Conservation (phyloP, 2,329 filamentous ascomycete genomes). For the Nemania sp. region DNA sequence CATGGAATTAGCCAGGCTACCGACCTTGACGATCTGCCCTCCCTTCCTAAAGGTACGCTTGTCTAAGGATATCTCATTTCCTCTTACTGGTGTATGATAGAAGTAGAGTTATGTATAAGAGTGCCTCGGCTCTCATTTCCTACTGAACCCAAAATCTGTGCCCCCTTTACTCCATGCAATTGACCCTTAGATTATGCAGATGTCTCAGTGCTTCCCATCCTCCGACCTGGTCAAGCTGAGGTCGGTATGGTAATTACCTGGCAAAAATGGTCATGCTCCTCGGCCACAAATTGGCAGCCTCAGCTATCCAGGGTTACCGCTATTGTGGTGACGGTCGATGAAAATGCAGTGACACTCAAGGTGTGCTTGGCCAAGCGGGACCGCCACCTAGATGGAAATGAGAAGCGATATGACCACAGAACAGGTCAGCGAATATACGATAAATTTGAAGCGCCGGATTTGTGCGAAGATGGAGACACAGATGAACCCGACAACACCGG, state of each 20-base stretch:
- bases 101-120: background rate
- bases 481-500: constrained; percentile 57
- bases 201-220: constrained; percentile 61
- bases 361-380: constrained; percentile 78
- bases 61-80: constrained; percentile 5
- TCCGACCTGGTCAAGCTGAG: constrained; percentile 62
- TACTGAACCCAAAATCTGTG: background rate
- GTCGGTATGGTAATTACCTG: constrained; percentile 76
- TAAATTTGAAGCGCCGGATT: constrained; percentile 79
- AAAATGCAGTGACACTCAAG: constrained; percentile 64
- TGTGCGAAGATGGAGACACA: constrained; percentile 71
- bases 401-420: constrained; percentile 71
- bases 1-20: constrained; percentile 60
- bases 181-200: constrained; percentile 32
- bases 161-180: constrained; percentile 3
- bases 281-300: constrained; percentile 74
- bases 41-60: constrained; percentile 66
- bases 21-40: constrained; percentile 70
- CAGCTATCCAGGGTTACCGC: constrained; percentile 74
- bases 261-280: constrained; percentile 72
- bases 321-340: constrained; percentile 67
- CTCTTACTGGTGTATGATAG: background rate
- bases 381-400: constrained; percentile 64
- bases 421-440: constrained; percentile 80
- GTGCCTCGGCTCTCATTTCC: background rate